A percentile compares a stretch with the other conserved stretches of the same genome.
Evolutionary conservation across 805 yeast genomes (phyloP).

Genomic region (Zygosaccharomyces kombuchaensis): DNA sequence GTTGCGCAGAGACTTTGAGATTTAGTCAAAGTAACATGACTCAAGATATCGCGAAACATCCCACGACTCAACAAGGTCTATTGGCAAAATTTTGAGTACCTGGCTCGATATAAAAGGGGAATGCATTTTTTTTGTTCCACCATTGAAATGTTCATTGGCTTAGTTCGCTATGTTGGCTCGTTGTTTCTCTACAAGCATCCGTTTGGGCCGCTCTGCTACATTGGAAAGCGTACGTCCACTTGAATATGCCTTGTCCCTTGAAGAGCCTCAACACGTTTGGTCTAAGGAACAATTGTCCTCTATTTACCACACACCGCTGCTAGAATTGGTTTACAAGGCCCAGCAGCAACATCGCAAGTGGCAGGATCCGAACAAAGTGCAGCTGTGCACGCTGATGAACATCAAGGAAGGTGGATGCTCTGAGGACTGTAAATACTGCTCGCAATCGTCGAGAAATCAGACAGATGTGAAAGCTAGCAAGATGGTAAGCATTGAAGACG

Average conservation of each 20-base stretch:
- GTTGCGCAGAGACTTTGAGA: conserved; percentile 3
- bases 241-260: conserved; percentile 31
- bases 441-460: conserved; percentile 64
- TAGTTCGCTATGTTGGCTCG: neutral
- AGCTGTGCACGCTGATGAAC: conserved; percentile 68
- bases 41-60: neutral
- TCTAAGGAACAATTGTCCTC: conserved; percentile 53
- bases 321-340: conserved; percentile 56
- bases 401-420: conserved; percentile 80
- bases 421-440: conserved; percentile 78
- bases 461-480: conserved; percentile 72
- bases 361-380: conserved; percentile 68
- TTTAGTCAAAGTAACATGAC: conserved; percentile 4
- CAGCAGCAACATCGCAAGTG: conserved; percentile 61
- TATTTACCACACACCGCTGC: conserved; percentile 62
- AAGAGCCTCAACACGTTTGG: conserved; percentile 45
- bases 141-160: neutral
- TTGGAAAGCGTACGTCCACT: neutral
- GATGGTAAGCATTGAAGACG: conserved; percentile 57
- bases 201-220: neutral
- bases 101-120: neutral
- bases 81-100: neutral
- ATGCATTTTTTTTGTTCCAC: neutral
- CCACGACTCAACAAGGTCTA: neutral
- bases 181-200: neutral